Evolutionary conservation across 2,329 filamentous ascomycete species (phyloP).

Genomic region (Nigrograna mackinnonii): DNA sequence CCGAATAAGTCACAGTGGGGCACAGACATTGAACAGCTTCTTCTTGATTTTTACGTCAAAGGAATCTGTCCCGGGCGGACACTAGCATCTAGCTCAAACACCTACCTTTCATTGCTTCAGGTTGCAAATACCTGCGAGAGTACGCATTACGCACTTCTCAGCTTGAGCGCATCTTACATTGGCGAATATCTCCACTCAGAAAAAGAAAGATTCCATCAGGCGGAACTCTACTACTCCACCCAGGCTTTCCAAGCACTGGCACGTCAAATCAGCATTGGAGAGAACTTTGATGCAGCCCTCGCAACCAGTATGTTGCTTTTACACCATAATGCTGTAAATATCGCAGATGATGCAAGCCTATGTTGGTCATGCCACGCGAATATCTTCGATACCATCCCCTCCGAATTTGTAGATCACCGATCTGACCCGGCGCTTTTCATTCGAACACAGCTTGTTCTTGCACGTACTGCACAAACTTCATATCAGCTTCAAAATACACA

Average conservation of each 20-base stretch:
- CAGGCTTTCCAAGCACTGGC: constrained; percentile 32
- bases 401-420: constrained; percentile 20
- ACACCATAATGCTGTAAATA: constrained; percentile 33
- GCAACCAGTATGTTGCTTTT: constrained; percentile 38
- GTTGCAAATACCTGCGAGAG: constrained; percentile 28
- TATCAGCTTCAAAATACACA: constrained; percentile 20
- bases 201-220: constrained; percentile 30
- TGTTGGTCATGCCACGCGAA: constrained; percentile 39
- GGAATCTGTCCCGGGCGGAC: constrained; percentile 36
- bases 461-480: constrained; percentile 29
- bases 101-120: constrained; percentile 26
- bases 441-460: constrained; percentile 28
- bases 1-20: constrained; percentile 20
- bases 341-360: constrained; percentile 23
- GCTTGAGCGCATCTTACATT: constrained; percentile 35
- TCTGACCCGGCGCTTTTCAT: constrained; percentile 34
- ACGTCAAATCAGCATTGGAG: constrained; percentile 28
- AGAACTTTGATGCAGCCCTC: constrained; percentile 31
- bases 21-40: constrained; percentile 29
- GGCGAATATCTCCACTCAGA: constrained; percentile 30
- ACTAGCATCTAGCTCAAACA: constrained; percentile 25
- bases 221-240: constrained; percentile 36
- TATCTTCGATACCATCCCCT: constrained; percentile 32
- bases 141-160: constrained; percentile 34
- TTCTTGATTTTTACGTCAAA: constrained; percentile 34